A percentile compares a stretch with the other conserved stretches of the same genome.
Conservation (phyloP, 345 rosid genomes). For the Brassica carinata region DNA sequence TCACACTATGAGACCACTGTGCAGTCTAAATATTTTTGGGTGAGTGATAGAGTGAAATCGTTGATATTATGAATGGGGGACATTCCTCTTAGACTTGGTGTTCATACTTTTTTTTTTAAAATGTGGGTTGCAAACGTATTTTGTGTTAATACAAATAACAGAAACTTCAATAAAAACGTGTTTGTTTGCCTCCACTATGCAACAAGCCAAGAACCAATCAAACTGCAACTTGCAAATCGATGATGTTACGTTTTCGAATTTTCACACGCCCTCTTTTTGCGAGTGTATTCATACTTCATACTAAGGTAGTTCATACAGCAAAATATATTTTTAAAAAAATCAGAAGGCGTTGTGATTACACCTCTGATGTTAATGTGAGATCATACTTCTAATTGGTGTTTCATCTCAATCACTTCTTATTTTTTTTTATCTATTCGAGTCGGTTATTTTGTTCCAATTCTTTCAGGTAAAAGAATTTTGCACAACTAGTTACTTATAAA, state of each 20-base stretch:
- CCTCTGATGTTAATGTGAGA: background rate
- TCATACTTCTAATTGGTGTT: background rate
- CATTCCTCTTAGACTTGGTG: background rate
- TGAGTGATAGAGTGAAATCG: background rate
- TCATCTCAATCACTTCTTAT: background rate
- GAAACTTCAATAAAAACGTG: background rate
- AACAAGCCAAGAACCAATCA: background rate
- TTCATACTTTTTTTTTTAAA: background rate
- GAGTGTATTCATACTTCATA: background rate
- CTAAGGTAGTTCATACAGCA: background rate
- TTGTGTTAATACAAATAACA: background rate
- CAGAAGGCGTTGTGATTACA: background rate
- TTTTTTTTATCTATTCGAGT: background rate
- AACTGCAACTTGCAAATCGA: background rate
- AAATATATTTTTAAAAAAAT: background rate
- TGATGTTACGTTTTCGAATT: background rate
- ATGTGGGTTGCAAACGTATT: too few species aligned
- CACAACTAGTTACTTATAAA: too few species aligned
- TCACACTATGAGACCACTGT: background rate
- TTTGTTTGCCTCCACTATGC: background rate
- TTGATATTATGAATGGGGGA: too few species aligned
- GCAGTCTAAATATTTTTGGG: background rate
- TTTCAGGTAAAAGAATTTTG: too few species aligned
- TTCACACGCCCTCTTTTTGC: background rate
- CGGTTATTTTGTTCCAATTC: too few species aligned